Evolutionary conservation across 2,329 filamentous ascomycete species (phyloP), one percentile per base, ranked within the genome.

Genomic region (Davidsoniella eucalypti): DNA sequence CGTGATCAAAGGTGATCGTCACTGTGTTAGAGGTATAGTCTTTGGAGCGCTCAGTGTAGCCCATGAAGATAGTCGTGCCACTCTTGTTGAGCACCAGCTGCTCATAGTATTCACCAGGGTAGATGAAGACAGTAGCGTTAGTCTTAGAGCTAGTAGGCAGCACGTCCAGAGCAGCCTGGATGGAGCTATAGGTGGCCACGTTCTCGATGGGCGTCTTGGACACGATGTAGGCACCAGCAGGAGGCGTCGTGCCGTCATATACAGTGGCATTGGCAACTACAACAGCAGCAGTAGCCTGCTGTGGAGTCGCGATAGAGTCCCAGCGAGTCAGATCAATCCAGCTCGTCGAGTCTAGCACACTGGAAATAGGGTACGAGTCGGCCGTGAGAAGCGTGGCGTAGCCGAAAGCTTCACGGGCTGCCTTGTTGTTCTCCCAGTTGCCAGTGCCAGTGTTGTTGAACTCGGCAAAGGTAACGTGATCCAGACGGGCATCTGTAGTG

Each of bases 401-500:
- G 36, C 55, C 49, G 25, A 54, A 59, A 6, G 54, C 56, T n/a
- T 49, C 44, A 9, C 58, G 55, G 10, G 57, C 57, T 5, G 49
- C 55, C 6, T 40, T 49, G 45, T 54, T 85, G 61, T 83, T 85
- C 62, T 86, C 47, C 47, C 47, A 49, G 47, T 49, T 49, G 2
- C 79, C 78, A 26, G 64, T 58, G 1, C 79, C 79, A 1, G 68
- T 69, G 61, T 83, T 82, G 18, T 57, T 62, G 57, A 72, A 81
- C 65, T 82, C 79, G 8, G 63, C 73, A 55, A 74, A 81, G 21
- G 65, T 61, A 1, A 80, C 72, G 40, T 73, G 62, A 26, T 64
- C 66, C 2, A 73, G 77, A 37, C 68, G 66, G 16, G 65, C 58
- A 41, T 69, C 64, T 2, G 63, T 65, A 1, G 56, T 62, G 52